These are phyloP conservation scores for Atractiella rhizophila DNA, from an alignment of 768 basidiomycete species.

Conservation along the genomic window DNA sequence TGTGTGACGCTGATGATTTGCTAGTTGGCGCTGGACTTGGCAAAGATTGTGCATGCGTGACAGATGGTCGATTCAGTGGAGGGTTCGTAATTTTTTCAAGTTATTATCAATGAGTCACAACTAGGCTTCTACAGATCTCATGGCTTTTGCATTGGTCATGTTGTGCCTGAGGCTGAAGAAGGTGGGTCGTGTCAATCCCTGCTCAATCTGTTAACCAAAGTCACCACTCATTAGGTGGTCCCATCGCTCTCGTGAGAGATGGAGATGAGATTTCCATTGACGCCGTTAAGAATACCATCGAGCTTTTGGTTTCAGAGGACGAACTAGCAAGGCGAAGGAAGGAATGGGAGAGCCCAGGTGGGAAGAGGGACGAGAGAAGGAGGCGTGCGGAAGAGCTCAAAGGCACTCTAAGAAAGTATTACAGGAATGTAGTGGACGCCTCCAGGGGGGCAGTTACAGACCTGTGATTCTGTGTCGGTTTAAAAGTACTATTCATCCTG, in stretches of 20 bases:
- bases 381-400: not conserved
- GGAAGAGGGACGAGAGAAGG: constrained; percentile 46
- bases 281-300: constrained; percentile 59
- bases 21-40: constrained; percentile 98
- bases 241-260: constrained; percentile 19
- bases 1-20: constrained; percentile 21
- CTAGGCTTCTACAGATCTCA: constrained; percentile 13
- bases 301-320: constrained; percentile 43
- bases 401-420: constrained; percentile 38
- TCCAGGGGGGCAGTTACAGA: constrained; percentile 82
- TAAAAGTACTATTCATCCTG: not conserved
- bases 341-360: constrained; percentile 58
- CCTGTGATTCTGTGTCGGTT: constrained; percentile 4
- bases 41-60: constrained; percentile 81
- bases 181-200: not conserved
- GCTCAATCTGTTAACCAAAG: not conserved
- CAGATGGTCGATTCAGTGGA: constrained; percentile 93
- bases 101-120: not conserved
- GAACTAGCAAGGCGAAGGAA: constrained; percentile 49
- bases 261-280: constrained; percentile 17
- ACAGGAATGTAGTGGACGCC: constrained; percentile 65
- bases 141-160: constrained; percentile 74
- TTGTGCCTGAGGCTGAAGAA: constrained; percentile 45
- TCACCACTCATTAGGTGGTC: constrained; percentile 18
- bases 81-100: no score